These are phyloP conservation scores for Kazachstania kunashirensis DNA, from an alignment of 805 yeast genomes.

Conservation along the genomic window DNA sequence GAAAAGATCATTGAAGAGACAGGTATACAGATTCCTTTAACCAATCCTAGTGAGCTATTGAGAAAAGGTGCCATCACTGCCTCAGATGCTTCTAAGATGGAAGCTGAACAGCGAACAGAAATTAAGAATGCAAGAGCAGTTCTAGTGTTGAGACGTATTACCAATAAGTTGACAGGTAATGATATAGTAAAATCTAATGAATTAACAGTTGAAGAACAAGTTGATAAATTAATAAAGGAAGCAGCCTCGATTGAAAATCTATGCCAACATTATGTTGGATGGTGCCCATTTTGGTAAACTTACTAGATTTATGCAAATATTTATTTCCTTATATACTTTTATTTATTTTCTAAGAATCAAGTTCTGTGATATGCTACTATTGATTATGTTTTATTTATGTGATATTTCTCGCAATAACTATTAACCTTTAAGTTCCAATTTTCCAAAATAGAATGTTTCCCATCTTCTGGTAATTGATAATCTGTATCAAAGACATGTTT, in stretches of 20 bases:
- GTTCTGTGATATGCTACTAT: not conserved
- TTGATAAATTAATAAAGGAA: constrained; percentile 83
- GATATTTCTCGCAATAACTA: constrained; percentile 13
- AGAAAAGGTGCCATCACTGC: constrained; percentile 68
- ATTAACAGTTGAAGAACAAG: constrained; percentile 77
- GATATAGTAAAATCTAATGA: constrained; percentile 70
- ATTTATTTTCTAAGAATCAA: too few relatives aligned
- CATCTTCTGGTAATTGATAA: constrained; percentile 29
- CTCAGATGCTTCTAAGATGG: constrained; percentile 60
- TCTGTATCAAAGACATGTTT: constrained; percentile 44
- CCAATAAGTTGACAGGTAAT: constrained; percentile 86
- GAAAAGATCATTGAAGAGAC: constrained; percentile 69
- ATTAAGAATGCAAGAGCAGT: constrained; percentile 83
- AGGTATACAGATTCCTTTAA: constrained; percentile 55
- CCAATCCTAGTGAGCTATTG: constrained; percentile 58
- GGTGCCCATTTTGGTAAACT: constrained; percentile 94
- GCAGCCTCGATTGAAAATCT: constrained; percentile 92
- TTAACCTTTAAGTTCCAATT: constrained; percentile 36
- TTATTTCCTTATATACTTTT: not conserved
- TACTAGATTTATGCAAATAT: not conserved
- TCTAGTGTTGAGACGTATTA: constrained; percentile 76
- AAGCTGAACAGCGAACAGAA: constrained; percentile 57
- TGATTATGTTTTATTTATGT: constrained; percentile 5
- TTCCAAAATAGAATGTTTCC: constrained; percentile 32
- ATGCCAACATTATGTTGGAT: constrained; percentile 93